Conservation (phyloP, 495 filamentous ascomycete species). For the Neurospora sp. region DNA sequence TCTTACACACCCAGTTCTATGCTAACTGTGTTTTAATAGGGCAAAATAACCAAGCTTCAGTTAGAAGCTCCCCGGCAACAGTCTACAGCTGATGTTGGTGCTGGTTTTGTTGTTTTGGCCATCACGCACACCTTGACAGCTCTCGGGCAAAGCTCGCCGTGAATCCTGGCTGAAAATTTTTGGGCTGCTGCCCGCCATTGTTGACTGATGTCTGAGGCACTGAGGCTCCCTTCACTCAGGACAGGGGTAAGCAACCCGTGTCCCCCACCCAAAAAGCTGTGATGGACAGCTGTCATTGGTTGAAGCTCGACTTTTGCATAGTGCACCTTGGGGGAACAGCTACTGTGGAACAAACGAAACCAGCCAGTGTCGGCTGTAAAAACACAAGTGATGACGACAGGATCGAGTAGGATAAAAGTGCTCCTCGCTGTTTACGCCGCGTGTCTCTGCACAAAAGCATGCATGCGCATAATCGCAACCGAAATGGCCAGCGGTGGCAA, state of each 20-base stretch:
- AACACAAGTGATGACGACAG: background rate
- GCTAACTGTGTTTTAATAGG: background rate
- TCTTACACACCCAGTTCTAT: background rate
- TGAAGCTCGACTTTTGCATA: background rate
- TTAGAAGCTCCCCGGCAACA: background rate
- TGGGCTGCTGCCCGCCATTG: constrained; percentile 6
- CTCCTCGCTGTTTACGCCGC: background rate
- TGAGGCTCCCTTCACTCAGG: constrained; percentile 16
- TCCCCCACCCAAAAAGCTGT: background rate
- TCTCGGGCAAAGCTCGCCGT: background rate
- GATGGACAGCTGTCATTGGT: background rate
- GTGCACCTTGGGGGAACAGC: background rate
- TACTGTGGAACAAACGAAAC: background rate
- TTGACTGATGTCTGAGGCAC: constrained; percentile 22
- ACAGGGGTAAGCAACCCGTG: background rate
- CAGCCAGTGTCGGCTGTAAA: background rate
- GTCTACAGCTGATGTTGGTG: background rate
- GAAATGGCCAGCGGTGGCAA: background rate
- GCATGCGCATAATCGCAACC: background rate
- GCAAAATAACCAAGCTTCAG: background rate
- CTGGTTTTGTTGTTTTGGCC: background rate
- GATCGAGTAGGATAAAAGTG: background rate
- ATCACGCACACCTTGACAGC: background rate
- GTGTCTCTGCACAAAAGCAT: background rate
- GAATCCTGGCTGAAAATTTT: constrained; percentile 18